Conservation (phyloP, 225 moss, liverwort and hornwort genomes). For the Polytrichum formosum region DNA sequence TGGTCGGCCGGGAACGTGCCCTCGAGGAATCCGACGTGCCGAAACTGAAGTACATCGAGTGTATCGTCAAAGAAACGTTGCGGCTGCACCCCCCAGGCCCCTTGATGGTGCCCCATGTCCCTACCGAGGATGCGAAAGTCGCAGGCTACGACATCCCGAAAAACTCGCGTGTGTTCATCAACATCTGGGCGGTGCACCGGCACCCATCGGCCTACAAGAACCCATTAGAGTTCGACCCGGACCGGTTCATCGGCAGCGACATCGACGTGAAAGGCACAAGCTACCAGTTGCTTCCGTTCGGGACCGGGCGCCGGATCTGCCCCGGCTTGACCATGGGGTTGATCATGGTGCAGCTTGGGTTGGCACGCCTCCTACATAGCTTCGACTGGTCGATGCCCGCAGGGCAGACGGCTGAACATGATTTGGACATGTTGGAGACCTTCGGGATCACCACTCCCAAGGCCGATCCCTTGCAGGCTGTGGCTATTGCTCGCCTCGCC, state of each 20-base stretch:
- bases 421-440: slow-evolving; percentile 9
- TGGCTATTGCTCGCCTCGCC: slow-evolving; percentile 12
- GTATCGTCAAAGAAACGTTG: slow-evolving; percentile 18
- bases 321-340: slow-evolving; percentile 28
- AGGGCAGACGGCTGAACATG: not conserved
- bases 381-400: slow-evolving; percentile 21
- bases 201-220: slow-evolving; percentile 29
- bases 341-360: slow-evolving; percentile 28
- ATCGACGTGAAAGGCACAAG: slow-evolving; percentile 14
- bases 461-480: slow-evolving; percentile 18
- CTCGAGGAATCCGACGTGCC: not conserved
- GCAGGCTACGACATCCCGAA: slow-evolving; percentile 32
- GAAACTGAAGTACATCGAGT: not conserved
- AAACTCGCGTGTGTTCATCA: slow-evolving; percentile 36
- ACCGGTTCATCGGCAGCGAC: slow-evolving; percentile 39
- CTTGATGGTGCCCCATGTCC: slow-evolving; percentile 23
- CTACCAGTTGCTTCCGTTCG: slow-evolving; percentile 37
- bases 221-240: slow-evolving; percentile 41
- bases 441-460: slow-evolving; percentile 30
- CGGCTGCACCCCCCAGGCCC: slow-evolving; percentile 34
- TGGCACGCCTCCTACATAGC: slow-evolving; percentile 22
- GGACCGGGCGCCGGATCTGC: slow-evolving; percentile 31
- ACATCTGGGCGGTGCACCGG: slow-evolving; percentile 37
- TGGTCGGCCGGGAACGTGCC: not conserved
- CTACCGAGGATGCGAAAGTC: slow-evolving; percentile 16